phyloP scores from a whole-genome alignment of 305 asterid species.

The Solanum hybrid region DNA sequence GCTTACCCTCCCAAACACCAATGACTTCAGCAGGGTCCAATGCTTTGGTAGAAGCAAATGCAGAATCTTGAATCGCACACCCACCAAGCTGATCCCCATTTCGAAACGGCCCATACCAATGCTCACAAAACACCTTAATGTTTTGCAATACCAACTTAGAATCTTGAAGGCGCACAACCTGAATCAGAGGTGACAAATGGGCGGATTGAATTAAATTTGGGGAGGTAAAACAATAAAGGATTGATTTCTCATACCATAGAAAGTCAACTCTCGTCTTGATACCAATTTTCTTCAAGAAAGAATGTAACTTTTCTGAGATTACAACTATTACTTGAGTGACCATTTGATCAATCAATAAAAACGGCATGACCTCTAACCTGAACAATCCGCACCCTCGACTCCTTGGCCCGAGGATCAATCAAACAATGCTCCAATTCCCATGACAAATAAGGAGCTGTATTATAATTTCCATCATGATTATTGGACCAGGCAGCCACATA shows the following conservation, averaged over 20 bases:
- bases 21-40: conserved; percentile 33
- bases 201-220: background rate
- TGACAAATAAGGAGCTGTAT: background rate
- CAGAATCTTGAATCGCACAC: conserved; percentile 74
- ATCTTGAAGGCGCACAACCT: conserved; percentile 1
- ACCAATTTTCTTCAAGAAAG: background rate
- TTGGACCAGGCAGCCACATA: conserved; percentile 63
- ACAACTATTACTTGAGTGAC: background rate
- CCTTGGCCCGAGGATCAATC: conserved; percentile 47
- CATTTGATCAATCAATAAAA: background rate
- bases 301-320: background rate
- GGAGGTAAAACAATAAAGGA: background rate
- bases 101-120: conserved; percentile 91
- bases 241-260: background rate
- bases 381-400: conserved; percentile 60
- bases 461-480: background rate
- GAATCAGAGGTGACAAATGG: background rate
- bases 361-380: conserved; percentile 18
- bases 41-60: conserved; percentile 72
- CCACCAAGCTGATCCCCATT: conserved; percentile 97
- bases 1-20: conserved; percentile 55
- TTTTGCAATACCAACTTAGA: conserved; percentile 24
- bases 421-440: conserved; percentile 75
- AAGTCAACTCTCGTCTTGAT: background rate
- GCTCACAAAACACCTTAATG: conserved; percentile 62